Conservation (phyloP, 1,284 basidiomycete species). For the Austroboletus novae-zelandiae region DNA sequence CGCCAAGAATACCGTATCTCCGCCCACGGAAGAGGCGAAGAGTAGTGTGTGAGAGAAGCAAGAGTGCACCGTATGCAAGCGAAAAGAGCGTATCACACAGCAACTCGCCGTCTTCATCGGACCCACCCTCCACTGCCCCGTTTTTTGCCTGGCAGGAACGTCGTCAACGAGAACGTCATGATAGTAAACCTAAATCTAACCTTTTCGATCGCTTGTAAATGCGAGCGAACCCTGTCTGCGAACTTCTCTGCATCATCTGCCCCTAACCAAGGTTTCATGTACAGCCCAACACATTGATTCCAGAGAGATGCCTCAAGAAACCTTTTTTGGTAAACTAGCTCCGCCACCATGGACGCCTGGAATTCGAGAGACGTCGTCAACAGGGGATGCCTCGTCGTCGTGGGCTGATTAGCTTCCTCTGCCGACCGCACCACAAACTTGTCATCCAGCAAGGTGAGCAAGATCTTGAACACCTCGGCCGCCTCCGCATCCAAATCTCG, state of each 20-base stretch:
- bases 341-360: slow-evolving; percentile 71
- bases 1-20: slow-evolving; percentile 93
- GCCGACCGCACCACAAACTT: slow-evolving; percentile 45
- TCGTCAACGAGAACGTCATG: slow-evolving; percentile 9
- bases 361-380: slow-evolving; percentile 62
- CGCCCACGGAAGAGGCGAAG: slow-evolving; percentile 89
- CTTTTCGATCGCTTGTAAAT: slow-evolving; percentile 78
- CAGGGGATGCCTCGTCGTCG: slow-evolving; percentile 45
- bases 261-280: slow-evolving; percentile 69
- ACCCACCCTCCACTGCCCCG: slow-evolving; percentile 38
- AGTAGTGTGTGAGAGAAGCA: slow-evolving; percentile 93
- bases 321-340: slow-evolving; percentile 68
- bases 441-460: slow-evolving; percentile 62
- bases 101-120: slow-evolving; percentile 79
- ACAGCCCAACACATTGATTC: slow-evolving; percentile 72
- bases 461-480: slow-evolving; percentile 49
- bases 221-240: slow-evolving; percentile 63
- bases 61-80: slow-evolving; percentile 93
- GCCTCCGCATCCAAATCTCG: slow-evolving; percentile 68
- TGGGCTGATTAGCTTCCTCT: slow-evolving; percentile 44
- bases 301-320: slow-evolving; percentile 68
- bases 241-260: slow-evolving; percentile 47
- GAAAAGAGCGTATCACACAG: slow-evolving; percentile 95
- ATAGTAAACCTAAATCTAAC: slow-evolving; percentile 31
- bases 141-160: slow-evolving; percentile 49